A percentile compares a stretch with the other conserved stretches of the same genome.
These are phyloP conservation scores for Sistotremastrum niveocremeum DNA, from an alignment of 768 basidiomycete genomes.

Conservation along the genomic window DNA sequence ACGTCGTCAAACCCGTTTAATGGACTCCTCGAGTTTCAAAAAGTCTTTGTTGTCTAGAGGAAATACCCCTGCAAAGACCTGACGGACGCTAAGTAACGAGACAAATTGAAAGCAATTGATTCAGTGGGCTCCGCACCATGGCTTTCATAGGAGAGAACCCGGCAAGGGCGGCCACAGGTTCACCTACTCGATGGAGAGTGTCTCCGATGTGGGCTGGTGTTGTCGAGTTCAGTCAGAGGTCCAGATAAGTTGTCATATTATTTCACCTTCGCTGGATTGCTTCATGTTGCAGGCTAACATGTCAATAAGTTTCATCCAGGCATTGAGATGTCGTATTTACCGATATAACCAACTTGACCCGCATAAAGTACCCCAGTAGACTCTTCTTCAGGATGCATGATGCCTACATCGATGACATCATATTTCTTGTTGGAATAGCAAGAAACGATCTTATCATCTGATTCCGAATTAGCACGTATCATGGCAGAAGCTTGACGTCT, in stretches of 20 bases:
- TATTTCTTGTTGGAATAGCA: constrained; percentile 78
- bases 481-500: constrained; percentile 1
- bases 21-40: constrained; percentile 88
- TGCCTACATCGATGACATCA: constrained; percentile 77
- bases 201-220: constrained; percentile 81
- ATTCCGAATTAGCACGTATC: not conserved
- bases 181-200: constrained; percentile 68
- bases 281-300: constrained; percentile 87
- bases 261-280: constrained; percentile 77
- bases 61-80: constrained; percentile 94
- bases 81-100: not conserved
- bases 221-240: not conserved
- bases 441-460: constrained; percentile 85
- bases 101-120: not conserved
- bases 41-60: constrained; percentile 89
- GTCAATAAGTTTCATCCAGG: not conserved
- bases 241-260: not conserved
- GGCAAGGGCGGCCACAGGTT: constrained; percentile 67
- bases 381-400: constrained; percentile 85
- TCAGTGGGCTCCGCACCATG: constrained; percentile 45
- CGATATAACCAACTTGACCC: constrained; percentile 75
- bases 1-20: constrained; percentile 52
- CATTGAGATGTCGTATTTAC: constrained; percentile 4
- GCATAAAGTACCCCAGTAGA: constrained; percentile 51
- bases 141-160: constrained; percentile 88